Conservation (phyloP, 1,284 basidiomycete species). For the Melanopsichium pennsylvanicum region DNA sequence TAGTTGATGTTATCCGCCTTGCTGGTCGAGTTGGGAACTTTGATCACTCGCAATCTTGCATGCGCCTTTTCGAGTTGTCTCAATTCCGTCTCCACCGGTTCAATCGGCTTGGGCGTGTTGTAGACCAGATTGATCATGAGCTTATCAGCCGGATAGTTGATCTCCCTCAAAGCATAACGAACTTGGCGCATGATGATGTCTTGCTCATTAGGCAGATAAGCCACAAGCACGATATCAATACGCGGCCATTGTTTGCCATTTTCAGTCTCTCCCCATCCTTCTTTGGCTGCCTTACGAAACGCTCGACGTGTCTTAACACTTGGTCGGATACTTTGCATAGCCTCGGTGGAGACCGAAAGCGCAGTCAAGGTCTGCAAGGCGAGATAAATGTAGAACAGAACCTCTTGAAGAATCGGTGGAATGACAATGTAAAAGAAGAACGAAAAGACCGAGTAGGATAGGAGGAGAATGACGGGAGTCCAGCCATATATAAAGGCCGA, state of each 20-base stretch:
- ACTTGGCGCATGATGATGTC: slow-evolving; percentile 59
- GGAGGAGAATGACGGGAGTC: slow-evolving; percentile 49
- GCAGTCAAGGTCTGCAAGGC: slow-evolving; percentile 50
- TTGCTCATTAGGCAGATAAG: slow-evolving; percentile 59
- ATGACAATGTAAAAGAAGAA: slow-evolving; percentile 57
- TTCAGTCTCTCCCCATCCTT: slow-evolving; percentile 46
- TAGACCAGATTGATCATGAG: slow-evolving; percentile 58
- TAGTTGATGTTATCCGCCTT: slow-evolving; percentile 61
- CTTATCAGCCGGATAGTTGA: slow-evolving; percentile 53
- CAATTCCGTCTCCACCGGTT: slow-evolving; percentile 48
- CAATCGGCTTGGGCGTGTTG: slow-evolving; percentile 59
- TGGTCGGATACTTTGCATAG: slow-evolving; percentile 52
- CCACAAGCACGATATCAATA: slow-evolving; percentile 57
- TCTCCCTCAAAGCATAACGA: slow-evolving; percentile 52
- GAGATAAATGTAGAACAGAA: slow-evolving; percentile 50
- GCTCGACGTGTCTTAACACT: slow-evolving; percentile 47
- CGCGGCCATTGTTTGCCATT: slow-evolving; percentile 46
- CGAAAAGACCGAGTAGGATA: slow-evolving; percentile 27
- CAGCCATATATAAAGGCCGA: slow-evolving; percentile 49
- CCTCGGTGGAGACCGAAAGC: slow-evolving; percentile 51
- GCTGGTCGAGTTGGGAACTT: slow-evolving; percentile 54
- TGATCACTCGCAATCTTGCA: slow-evolving; percentile 46
- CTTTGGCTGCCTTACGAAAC: slow-evolving; percentile 42
- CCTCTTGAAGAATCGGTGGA: slow-evolving; percentile 44
- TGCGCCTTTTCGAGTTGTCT: slow-evolving; percentile 40